Evolutionary conservation across 1,284 basidiomycete species (phyloP).

Genomic region (Sanghuangporus sanghuang): DNA sequence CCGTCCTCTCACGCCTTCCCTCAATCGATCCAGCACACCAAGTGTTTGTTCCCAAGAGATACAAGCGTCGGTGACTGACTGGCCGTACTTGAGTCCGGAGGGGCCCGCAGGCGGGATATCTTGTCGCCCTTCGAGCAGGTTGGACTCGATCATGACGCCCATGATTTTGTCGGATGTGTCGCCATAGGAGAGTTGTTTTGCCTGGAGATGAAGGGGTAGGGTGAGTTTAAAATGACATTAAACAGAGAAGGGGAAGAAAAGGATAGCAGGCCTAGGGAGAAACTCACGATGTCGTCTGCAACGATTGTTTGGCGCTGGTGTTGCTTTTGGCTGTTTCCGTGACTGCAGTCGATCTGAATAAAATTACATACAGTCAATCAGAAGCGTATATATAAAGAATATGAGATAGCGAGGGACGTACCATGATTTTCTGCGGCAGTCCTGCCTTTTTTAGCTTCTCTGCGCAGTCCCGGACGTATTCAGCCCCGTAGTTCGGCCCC

Average conservation of each 20-base stretch:
- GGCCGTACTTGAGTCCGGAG: constrained; percentile 78
- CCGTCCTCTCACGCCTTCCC: constrained; percentile 75
- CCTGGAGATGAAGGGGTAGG: constrained; percentile 36
- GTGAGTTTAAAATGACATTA: neutral
- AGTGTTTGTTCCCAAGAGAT: constrained; percentile 87
- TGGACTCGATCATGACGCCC: constrained; percentile 98
- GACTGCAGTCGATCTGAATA: constrained; percentile 86
- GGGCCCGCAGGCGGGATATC: constrained; percentile 79
- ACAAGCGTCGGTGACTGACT: constrained; percentile 88
- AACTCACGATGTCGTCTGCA: constrained; percentile 71
- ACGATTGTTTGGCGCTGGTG: constrained; percentile 82
- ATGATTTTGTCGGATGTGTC: constrained; percentile 79
- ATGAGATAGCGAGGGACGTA: constrained; percentile 29
- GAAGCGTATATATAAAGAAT: neutral
- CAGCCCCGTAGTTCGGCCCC: constrained; percentile 81
- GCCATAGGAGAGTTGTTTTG: constrained; percentile 62
- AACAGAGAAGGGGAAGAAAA: neutral
- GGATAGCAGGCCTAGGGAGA: neutral
- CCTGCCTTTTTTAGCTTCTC: constrained; percentile 78
- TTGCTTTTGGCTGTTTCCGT: constrained; percentile 89
- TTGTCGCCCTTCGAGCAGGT: constrained; percentile 87
- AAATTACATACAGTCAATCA: too few species aligned
- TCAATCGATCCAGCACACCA: constrained; percentile 72
- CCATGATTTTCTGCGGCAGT: constrained; percentile 81
- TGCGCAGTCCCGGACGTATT: constrained; percentile 74